Conservation (phyloP, 306 rosid genomes). For the Malus sieversii region DNA sequence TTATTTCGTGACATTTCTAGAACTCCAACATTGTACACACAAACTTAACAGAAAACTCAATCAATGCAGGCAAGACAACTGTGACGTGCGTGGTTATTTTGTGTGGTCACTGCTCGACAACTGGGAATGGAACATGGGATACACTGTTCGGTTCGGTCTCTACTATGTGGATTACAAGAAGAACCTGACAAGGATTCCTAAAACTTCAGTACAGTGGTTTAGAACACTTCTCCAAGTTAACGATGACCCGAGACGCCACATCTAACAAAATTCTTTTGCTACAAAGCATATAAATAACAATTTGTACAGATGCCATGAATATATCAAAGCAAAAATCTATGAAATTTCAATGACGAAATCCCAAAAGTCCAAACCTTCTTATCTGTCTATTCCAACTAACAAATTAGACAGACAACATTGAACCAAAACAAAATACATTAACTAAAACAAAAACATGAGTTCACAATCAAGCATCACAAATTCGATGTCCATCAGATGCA, state of each 20-base stretch:
- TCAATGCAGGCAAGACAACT: constrained; percentile 59
- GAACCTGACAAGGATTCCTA: constrained; percentile 84
- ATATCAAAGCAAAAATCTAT: constrained; percentile 1
- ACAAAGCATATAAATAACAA: background rate
- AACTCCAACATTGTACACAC: background rate
- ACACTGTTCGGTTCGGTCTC: constrained; percentile 78
- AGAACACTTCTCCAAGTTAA: constrained; percentile 48
- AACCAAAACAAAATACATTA: background rate
- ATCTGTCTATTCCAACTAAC: background rate
- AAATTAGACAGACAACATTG: background rate
- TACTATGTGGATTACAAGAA: constrained; percentile 77
- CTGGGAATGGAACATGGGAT: constrained; percentile 97
- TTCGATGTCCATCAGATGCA: background rate
- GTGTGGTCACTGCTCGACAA: constrained; percentile 95
- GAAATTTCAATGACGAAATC: background rate
- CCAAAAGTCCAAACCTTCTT: background rate
- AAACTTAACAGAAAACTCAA: constrained; percentile 8
- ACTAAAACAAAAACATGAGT: too few species aligned
- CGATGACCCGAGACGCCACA: constrained; percentile 11
- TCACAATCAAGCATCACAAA: background rate
- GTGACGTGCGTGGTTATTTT: constrained; percentile 75
- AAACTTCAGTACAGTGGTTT: constrained; percentile 77
- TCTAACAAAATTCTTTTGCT: constrained; percentile 13
- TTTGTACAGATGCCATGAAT: constrained; percentile 15
- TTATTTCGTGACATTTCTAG: too few species aligned